These are phyloP conservation scores for Colletotrichum ledebouriae DNA, from an alignment of 2,329 filamentous ascomycete genomes.

Conservation along the genomic window DNA sequence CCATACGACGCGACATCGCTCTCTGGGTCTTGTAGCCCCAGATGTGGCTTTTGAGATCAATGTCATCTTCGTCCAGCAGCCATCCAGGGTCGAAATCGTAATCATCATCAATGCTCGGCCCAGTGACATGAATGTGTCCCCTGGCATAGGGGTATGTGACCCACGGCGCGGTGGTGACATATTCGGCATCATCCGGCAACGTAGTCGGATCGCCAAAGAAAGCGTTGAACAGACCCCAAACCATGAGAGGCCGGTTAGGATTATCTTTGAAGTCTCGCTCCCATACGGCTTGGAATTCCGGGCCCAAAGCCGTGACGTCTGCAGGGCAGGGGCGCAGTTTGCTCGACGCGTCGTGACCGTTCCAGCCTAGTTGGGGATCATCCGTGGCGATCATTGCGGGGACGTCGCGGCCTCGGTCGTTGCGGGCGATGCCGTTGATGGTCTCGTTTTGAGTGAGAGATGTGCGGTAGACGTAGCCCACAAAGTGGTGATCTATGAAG, in stretches of 20 bases:
- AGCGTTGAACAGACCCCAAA: slow-evolving; percentile 44
- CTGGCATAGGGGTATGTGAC: slow-evolving; percentile 72
- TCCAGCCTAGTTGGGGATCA: slow-evolving; percentile 64
- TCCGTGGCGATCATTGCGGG: slow-evolving; percentile 43
- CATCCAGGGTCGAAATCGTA: slow-evolving; percentile 67
- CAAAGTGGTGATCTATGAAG: slow-evolving; percentile 48
- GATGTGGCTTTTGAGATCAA: slow-evolving; percentile 72
- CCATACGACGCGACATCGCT: slow-evolving; percentile 70
- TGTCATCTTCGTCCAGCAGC: slow-evolving; percentile 59
- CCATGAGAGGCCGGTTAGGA: slow-evolving; percentile 46
- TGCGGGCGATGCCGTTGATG: slow-evolving; percentile 62
- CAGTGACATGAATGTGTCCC: slow-evolving; percentile 68
- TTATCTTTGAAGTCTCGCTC: slow-evolving; percentile 60
- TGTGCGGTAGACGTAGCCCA: slow-evolving; percentile 63
- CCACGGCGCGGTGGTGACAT: slow-evolving; percentile 64
- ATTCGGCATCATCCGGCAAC: slow-evolving; percentile 55
- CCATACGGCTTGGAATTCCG: slow-evolving; percentile 64
- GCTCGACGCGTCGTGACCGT: slow-evolving; percentile 63
- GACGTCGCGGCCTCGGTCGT: slow-evolving; percentile 52
- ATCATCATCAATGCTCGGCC: slow-evolving; percentile 50
- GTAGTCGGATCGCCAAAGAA: slow-evolving; percentile 53
- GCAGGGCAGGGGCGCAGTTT: slow-evolving; percentile 66
- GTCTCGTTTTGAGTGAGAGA: slow-evolving; percentile 60
- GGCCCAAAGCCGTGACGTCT: slow-evolving; percentile 64
- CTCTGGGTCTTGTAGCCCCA: slow-evolving; percentile 76